Base-by-base conservation (phyloP, 768 basidiomycete genomes). In the Boletus rufocinnamomeus region DNA sequence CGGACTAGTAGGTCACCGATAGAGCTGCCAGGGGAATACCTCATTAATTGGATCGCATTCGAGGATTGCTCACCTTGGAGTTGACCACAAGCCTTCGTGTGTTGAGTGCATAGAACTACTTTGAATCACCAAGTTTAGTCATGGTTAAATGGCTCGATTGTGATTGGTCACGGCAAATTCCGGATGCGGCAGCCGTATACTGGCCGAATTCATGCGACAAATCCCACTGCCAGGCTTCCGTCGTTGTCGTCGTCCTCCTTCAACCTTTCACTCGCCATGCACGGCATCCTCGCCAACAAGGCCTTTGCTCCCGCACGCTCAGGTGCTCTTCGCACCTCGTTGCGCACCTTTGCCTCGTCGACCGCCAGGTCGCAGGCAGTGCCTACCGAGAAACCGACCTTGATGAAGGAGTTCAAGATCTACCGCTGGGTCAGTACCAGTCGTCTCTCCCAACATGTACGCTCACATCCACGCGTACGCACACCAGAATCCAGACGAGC, bases 321-420 rank as follows among this genome's bases (percentile, higher is more conserved):
- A n/a, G 43, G 44, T n/a, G 57, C 50, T 1, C 46, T 62, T 8
- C 52, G 71, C 45, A 9, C 61, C 11, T 50, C 63, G 0, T 8
- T 62, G 30, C 76, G 77, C 52, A 44, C 74, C 1, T 78, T 79
- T 47, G 17, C 70, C 2, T 67, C 76, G 6, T 72, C 74, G 1
- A 57, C 68, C 0, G 41, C 60, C 8, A 60, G 63, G 50, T 62
- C 34, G 16, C 67, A 72, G 63, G 72, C 82, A 25, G 81, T 83
- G 3, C 84, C 87, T 0, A 72, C 76, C 2, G 79, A 87, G 77
- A 91, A 90, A 73, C 84, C 86, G 0, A 83, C 84, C 19, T 70
- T 89, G 65, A 79, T 88, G 68, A 98, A 98, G 79, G 89, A 95
- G 75, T 98, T 99, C 82, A 92, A 95, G 82, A 95, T 99, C 64